phyloP scores from a whole-genome alignment of 2,329 filamentous ascomycete species.

The Aspergillus puulaauensis region DNA sequence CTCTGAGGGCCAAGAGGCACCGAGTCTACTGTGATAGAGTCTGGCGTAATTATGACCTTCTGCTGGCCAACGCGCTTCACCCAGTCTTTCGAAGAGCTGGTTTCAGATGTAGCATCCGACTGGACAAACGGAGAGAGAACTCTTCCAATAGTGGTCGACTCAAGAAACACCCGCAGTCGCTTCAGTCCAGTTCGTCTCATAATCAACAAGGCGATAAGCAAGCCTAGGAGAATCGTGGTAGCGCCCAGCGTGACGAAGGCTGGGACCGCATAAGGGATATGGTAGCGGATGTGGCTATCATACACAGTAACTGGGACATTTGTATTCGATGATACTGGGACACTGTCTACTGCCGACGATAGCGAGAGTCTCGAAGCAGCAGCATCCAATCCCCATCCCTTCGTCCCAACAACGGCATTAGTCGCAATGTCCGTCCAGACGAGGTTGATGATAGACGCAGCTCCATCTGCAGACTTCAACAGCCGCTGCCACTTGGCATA shows the following conservation, averaged over 20 bases:
- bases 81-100: not conserved
- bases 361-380: not conserved
- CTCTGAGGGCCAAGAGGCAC: not conserved
- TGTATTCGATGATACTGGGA: not conserved
- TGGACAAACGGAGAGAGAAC: not conserved
- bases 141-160: not conserved
- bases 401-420: slow-evolving; percentile 44
- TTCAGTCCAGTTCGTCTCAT: not conserved
- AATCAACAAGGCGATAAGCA: not conserved
- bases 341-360: not conserved
- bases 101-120: not conserved
- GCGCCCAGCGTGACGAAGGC: slow-evolving; percentile 20
- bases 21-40: not conserved
- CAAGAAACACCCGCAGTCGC: not conserved
- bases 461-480: slow-evolving; percentile 23
- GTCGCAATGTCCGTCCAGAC: slow-evolving; percentile 49
- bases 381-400: not conserved
- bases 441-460: slow-evolving; percentile 42
- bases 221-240: not conserved
- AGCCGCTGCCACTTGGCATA: slow-evolving; percentile 43
- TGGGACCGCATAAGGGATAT: slow-evolving; percentile 34
- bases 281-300: slow-evolving; percentile 32
- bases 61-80: not conserved
- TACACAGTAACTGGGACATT: slow-evolving; percentile 29
- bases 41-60: not conserved